These are phyloP conservation scores for Trichosporon inkin DNA, from an alignment of 1,284 basidiomycete genomes.

Conservation along the genomic window DNA sequence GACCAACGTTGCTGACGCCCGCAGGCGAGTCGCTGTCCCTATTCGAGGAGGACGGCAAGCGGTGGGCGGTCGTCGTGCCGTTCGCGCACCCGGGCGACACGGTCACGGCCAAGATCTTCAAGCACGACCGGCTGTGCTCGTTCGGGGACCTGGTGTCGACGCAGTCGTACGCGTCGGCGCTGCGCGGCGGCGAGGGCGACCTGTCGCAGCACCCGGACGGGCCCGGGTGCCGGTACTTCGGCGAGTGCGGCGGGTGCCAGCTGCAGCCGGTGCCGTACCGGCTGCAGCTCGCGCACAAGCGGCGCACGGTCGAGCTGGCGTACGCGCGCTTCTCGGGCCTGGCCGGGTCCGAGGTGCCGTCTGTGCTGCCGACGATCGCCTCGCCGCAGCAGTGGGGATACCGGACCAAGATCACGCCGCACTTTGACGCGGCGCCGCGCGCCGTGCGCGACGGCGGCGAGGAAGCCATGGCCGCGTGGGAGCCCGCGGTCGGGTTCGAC, in stretches of 20 bases:
- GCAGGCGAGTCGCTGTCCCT: constrained; percentile 31
- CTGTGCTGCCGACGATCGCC: constrained; percentile 69
- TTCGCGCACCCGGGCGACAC: constrained; percentile 77
- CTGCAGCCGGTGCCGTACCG: constrained; percentile 81
- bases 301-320: constrained; percentile 78
- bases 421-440: constrained; percentile 74
- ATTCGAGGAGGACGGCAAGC: constrained; percentile 40
- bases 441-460: constrained; percentile 16
- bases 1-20: too few relatives aligned
- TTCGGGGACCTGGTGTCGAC: constrained; percentile 71
- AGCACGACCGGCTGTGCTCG: constrained; percentile 61
- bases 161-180: constrained; percentile 60
- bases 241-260: constrained; percentile 58
- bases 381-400: constrained; percentile 88
- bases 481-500: constrained; percentile 74
- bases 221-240: constrained; percentile 75
- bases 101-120: constrained; percentile 66
- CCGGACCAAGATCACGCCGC: constrained; percentile 94
- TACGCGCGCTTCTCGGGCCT: constrained; percentile 72
- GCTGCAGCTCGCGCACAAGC: constrained; percentile 79
- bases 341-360: constrained; percentile 57
- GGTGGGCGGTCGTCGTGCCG: constrained; percentile 75
- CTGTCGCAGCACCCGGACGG: constrained; percentile 35
- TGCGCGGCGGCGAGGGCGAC: constrained; percentile 60
- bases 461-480: constrained; percentile 21